phyloP scores from a whole-genome alignment of 2,329 filamentous ascomycete species.

The Clarireedia sp. region DNA sequence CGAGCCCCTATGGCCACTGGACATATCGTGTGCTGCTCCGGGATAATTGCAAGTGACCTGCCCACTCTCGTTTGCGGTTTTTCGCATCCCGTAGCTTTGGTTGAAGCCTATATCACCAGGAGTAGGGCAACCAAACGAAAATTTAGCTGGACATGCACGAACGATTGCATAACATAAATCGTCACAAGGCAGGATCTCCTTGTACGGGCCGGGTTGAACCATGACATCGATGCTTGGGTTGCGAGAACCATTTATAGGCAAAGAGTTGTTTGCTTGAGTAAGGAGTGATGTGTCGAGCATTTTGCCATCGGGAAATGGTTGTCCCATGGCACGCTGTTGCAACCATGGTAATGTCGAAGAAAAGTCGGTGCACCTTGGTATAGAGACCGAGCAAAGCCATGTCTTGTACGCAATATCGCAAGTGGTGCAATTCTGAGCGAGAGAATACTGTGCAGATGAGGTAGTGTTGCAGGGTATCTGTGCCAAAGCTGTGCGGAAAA shows the following conservation, averaged over 20 bases:
- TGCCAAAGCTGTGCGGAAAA: conserved; percentile 73
- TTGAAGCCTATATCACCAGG: conserved; percentile 35
- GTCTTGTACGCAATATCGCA: conserved; percentile 78
- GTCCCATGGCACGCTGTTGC: conserved; percentile 62
- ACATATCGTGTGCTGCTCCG: conserved; percentile 47
- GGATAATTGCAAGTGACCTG: conserved; percentile 50
- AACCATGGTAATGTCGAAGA: conserved; percentile 41
- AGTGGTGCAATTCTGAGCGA: conserved; percentile 66
- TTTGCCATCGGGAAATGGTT: conserved; percentile 64
- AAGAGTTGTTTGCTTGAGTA: conserved; percentile 15
- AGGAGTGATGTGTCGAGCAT: conserved; percentile 35
- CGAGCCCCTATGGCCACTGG: conserved; percentile 48
- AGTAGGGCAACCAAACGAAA: conserved; percentile 69
- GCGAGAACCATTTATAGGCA: conserved; percentile 48
- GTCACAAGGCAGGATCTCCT: conserved; percentile 82
- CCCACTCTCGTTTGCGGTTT: conserved; percentile 20
- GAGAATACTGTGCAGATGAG: conserved; percentile 67
- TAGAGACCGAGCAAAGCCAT: conserved; percentile 90
- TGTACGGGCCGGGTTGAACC: conserved; percentile 81
- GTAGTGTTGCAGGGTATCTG: conserved; percentile 80
- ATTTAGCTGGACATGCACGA: conserved; percentile 68
- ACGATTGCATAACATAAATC: conserved; percentile 83
- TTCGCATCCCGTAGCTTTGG: conserved; percentile 38
- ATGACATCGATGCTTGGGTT: conserved; percentile 63
- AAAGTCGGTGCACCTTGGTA: conserved; percentile 88